Conservation (phyloP, 352 stramenopile species). For the Phytopythium chamaehyphon region DNA sequence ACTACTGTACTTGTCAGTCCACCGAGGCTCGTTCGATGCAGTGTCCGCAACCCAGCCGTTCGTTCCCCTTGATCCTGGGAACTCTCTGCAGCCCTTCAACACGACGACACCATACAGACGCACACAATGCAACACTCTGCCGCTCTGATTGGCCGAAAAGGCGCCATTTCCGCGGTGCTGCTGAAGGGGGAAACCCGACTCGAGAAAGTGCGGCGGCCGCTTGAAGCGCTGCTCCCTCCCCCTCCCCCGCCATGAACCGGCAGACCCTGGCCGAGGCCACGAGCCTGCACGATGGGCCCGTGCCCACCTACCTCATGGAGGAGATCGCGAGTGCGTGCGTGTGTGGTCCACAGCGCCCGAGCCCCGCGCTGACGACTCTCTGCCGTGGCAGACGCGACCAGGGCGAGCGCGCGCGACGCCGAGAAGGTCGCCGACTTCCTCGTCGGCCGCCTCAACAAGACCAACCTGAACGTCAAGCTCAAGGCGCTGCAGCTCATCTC, state of each 20-base stretch:
- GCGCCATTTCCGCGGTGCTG: background rate
- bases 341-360: background rate
- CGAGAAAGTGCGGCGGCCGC: background rate
- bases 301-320: constrained; percentile 83
- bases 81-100: background rate
- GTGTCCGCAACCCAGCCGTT: no score
- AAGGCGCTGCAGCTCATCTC: constrained; percentile 85
- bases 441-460: constrained; percentile 69
- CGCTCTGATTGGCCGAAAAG: background rate
- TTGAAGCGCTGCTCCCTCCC: background rate
- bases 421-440: constrained; percentile 83
- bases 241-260: constrained; percentile 54
- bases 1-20: no score
- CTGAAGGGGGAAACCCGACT: background rate
- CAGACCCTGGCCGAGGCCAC: constrained; percentile 77
- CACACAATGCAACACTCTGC: background rate
- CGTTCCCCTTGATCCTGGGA: no score
- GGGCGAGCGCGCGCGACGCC: constrained; percentile 53
- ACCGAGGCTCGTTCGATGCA: no score
- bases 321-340: constrained; percentile 66
- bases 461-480: constrained; percentile 82
- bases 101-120: background rate
- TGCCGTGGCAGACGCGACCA: constrained; percentile 43
- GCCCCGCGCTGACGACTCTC: constrained; percentile 2
- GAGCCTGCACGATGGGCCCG: constrained; percentile 76